A percentile compares a stretch with the other conserved stretches of the same genome.
These are phyloP conservation scores for Pezicula rhizophila DNA, from an alignment of 2,329 filamentous ascomycete species.

Conservation along the genomic window DNA sequence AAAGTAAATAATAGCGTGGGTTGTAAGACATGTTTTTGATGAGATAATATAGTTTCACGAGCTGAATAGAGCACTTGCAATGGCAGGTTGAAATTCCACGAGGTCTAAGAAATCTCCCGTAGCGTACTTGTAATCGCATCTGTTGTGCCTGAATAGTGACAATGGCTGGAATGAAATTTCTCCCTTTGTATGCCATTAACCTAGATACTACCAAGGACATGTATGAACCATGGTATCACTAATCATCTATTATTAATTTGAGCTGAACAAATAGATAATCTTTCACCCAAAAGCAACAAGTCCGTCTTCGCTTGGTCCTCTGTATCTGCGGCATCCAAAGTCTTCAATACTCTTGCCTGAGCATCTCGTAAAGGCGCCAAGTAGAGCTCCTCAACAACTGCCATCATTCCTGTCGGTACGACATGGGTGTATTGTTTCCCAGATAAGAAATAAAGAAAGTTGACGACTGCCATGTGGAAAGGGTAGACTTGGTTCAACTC, in stretches of 20 bases:
- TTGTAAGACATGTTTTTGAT: too few species aligned
- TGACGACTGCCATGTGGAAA: slow-evolving; percentile 54
- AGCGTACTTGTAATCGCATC: too few species aligned
- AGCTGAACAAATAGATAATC: slow-evolving; percentile 14
- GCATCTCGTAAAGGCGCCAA: slow-evolving; percentile 45
- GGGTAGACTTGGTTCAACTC: slow-evolving; percentile 46
- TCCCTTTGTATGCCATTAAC: too few species aligned
- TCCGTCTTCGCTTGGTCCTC: slow-evolving; percentile 8
- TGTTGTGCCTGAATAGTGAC: too few species aligned
- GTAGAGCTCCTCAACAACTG: slow-evolving; percentile 53
- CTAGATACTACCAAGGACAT: too few species aligned
- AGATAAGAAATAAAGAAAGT: slow-evolving; percentile 54
- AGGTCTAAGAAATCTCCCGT: too few species aligned
- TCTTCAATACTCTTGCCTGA: slow-evolving; percentile 26
- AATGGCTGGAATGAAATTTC: too few species aligned
- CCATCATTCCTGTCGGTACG: slow-evolving; percentile 49
- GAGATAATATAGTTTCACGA: too few species aligned
- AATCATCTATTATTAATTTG: slow-evolving; percentile 11
- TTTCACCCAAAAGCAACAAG: slow-evolving; percentile 21
- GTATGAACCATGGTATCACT: neutral
- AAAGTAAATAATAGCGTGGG: too few species aligned
- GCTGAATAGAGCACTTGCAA: too few species aligned
- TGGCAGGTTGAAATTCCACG: too few species aligned
- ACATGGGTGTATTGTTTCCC: slow-evolving; percentile 39
- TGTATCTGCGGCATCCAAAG: slow-evolving; percentile 3